phyloP scores from a whole-genome alignment of 1,284 basidiomycete species.

The Naganishia liquefaciens region DNA sequence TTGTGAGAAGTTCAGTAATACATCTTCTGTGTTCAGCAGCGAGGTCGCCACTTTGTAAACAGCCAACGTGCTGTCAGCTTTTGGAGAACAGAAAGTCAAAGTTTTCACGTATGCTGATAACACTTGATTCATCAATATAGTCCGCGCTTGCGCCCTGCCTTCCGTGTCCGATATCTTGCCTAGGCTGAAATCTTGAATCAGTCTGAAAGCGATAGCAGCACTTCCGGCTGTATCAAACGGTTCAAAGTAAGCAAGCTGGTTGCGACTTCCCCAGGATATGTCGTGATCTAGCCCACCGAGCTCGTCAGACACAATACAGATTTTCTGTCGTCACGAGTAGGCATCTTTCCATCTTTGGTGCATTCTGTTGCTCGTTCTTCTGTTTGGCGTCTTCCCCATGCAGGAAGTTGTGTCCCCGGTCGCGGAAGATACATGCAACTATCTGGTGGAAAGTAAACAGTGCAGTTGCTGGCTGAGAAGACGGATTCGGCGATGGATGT shows the following conservation, averaged over 20 bases:
- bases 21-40: constrained; percentile 1
- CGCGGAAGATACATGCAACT: not conserved
- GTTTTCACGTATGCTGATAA: constrained; percentile 2
- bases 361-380: constrained; percentile 7
- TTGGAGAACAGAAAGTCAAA: not conserved
- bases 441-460: constrained; percentile 1
- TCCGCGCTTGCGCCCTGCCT: constrained; percentile 1
- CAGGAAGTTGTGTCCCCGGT: constrained; percentile 2
- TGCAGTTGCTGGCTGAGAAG: constrained; percentile 2
- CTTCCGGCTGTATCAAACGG: constrained; percentile 8
- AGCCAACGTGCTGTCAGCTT: not conserved
- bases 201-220: constrained; percentile 2
- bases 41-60: not conserved
- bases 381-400: constrained; percentile 3
- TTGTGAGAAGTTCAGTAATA: not conserved
- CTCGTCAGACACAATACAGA: constrained; percentile 4
- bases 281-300: constrained; percentile 6
- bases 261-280: constrained; percentile 6
- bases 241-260: constrained; percentile 1
- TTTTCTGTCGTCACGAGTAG: constrained; percentile 4
- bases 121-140: constrained; percentile 2
- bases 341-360: constrained; percentile 1
- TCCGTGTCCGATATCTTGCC: constrained; percentile 2
- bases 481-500: constrained; percentile 7
- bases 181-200: constrained; percentile 6